Conservation (phyloP, 1,284 basidiomycete genomes). For the Porodaedalea pini region DNA sequence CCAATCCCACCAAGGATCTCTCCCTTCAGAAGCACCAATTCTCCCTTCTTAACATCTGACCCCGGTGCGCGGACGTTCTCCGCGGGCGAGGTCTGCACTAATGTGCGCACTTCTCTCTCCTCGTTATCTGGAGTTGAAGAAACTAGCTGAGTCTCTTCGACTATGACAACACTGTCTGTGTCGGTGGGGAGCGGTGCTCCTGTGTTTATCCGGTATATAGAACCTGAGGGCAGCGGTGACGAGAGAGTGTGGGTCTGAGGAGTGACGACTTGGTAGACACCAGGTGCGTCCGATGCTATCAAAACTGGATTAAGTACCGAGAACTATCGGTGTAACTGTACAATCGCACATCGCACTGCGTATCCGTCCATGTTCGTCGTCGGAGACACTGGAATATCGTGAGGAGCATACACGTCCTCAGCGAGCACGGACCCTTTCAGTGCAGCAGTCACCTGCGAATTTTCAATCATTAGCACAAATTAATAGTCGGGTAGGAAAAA, state of each 20-base stretch:
- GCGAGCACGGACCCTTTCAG: constrained; percentile 71
- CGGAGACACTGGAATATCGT: constrained; percentile 56
- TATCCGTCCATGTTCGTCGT: constrained; percentile 90
- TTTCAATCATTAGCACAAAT: neutral
- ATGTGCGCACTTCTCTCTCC: constrained; percentile 65
- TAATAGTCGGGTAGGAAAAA: neutral
- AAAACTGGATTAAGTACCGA: neutral
- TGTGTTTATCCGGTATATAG: constrained; percentile 75
- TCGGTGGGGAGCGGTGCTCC: constrained; percentile 74
- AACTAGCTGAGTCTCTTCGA: constrained; percentile 80
- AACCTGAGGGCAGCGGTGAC: constrained; percentile 44
- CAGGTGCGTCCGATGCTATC: constrained; percentile 56
- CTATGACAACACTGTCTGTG: constrained; percentile 83
- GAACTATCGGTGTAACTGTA: neutral
- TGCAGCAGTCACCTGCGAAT: constrained; percentile 46
- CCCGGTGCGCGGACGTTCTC: constrained; percentile 77
- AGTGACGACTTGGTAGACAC: constrained; percentile 70
- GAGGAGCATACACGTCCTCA: constrained; percentile 64
- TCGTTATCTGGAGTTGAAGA: constrained; percentile 49
- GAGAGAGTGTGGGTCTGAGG: constrained; percentile 43
- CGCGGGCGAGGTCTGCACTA: constrained; percentile 57
- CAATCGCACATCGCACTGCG: constrained; percentile 61
- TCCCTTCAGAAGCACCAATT: constrained; percentile 63
- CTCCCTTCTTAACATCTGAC: constrained; percentile 68
- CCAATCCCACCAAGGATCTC: constrained; percentile 62